Evolutionary conservation across 768 basidiomycete species (phyloP).

Genomic region (Leccinum variicolor): DNA sequence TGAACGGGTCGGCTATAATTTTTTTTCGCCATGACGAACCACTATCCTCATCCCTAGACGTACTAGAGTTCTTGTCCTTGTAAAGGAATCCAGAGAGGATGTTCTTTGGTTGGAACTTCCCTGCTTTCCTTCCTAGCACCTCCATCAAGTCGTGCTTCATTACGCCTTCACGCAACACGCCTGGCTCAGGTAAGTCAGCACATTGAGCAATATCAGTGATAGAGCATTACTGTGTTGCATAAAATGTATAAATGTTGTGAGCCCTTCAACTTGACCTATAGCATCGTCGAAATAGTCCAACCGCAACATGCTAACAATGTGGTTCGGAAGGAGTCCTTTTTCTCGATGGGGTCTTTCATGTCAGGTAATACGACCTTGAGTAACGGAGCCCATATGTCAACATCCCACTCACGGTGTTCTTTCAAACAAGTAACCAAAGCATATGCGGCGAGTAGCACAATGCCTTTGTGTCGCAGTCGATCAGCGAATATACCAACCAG

Average conservation of each 20-base stretch:
- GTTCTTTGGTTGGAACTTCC: conserved; percentile 7
- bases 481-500: conserved; percentile 9
- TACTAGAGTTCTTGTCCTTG: conserved; percentile 22
- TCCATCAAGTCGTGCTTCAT: conserved; percentile 13
- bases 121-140: conserved; percentile 17
- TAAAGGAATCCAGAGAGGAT: conserved; percentile 21
- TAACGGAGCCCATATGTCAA: not conserved
- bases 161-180: conserved; percentile 10
- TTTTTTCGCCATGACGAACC: too few species aligned
- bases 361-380: conserved; percentile 5
- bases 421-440: conserved; percentile 17
- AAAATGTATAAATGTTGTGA: conserved; percentile 20
- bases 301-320: conserved; percentile 20
- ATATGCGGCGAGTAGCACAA: conserved; percentile 20
- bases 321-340: not conserved
- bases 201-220: not conserved
- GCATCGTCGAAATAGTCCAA: conserved; percentile 25
- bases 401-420: conserved; percentile 6
- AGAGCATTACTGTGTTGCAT: conserved; percentile 17
- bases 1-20: not conserved
- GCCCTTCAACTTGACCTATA: conserved; percentile 21
- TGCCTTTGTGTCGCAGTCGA: conserved; percentile 14
- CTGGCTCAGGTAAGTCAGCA: conserved; percentile 6
- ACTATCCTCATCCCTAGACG: not conserved
- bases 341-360: conserved; percentile 9